These are phyloP conservation scores for Pseudogymnoascus sp. DNA, from an alignment of 2,329 filamentous ascomycete genomes.

Conservation along the genomic window DNA sequence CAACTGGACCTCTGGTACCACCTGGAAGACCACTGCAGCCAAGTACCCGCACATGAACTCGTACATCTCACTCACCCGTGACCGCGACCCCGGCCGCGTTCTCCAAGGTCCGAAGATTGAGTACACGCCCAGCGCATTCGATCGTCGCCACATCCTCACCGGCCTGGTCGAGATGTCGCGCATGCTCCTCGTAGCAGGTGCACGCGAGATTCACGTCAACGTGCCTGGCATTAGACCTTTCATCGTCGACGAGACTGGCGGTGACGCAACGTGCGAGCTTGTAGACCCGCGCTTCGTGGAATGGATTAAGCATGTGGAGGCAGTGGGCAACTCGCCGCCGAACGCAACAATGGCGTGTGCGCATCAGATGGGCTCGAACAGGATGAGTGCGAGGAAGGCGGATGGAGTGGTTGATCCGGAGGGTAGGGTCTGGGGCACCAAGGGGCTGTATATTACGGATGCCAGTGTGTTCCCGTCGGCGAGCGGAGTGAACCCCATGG, in stretches of 20 bases:
- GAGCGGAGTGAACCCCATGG: slow-evolving; percentile 75
- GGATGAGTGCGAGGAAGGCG: slow-evolving; percentile 49
- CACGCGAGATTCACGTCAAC: slow-evolving; percentile 65
- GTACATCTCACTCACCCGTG: slow-evolving; percentile 67
- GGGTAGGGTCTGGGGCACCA: slow-evolving; percentile 56
- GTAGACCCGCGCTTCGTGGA: slow-evolving; percentile 48
- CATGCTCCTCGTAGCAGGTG: slow-evolving; percentile 70
- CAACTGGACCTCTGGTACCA: slow-evolving; percentile 58
- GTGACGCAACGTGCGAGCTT: background rate
- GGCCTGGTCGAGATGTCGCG: slow-evolving; percentile 65
- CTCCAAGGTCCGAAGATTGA: slow-evolving; percentile 59
- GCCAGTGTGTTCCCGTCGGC: slow-evolving; percentile 69
- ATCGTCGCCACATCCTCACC: slow-evolving; percentile 62
- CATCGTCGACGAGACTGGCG: slow-evolving; percentile 16
- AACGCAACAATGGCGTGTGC: slow-evolving; percentile 55
- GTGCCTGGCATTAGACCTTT: slow-evolving; percentile 59
- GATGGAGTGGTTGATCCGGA: slow-evolving; percentile 50
- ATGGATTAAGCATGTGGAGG: slow-evolving; percentile 48
- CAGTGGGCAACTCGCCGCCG: slow-evolving; percentile 42
- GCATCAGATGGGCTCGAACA: slow-evolving; percentile 73
- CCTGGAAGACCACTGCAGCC: slow-evolving; percentile 63
- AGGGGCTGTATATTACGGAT: slow-evolving; percentile 62
- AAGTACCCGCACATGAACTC: slow-evolving; percentile 61
- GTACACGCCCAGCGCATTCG: slow-evolving; percentile 64
- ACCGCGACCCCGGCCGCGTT: slow-evolving; percentile 67